Conservation (phyloP, 2,329 filamentous ascomycete species). For the Fusarium tanahbumbuense region DNA sequence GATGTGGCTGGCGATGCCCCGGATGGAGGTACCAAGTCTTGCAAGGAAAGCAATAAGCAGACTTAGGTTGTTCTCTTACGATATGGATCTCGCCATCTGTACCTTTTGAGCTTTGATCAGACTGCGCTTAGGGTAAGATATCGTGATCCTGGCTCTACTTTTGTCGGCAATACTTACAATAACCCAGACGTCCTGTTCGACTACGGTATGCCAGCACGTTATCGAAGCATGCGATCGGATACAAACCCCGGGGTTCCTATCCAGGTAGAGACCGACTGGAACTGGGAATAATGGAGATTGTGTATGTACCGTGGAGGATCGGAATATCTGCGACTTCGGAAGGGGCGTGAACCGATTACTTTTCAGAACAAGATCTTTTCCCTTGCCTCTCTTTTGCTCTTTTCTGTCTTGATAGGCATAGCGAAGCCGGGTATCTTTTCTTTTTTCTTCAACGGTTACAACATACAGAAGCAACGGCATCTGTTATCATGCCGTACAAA, state of each 20-base stretch:
- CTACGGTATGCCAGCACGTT: background rate
- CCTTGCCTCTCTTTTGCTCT: background rate
- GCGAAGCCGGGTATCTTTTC: background rate
- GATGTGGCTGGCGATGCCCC: background rate
- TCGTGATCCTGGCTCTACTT: background rate
- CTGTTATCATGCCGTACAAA: background rate
- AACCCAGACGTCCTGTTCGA: background rate
- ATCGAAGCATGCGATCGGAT: slow-evolving; percentile 1
- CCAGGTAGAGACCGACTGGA: background rate
- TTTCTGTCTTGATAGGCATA: background rate
- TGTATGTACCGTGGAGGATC: background rate
- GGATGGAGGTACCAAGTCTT: background rate
- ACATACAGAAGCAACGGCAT: background rate
- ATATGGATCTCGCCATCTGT: slow-evolving; percentile 2
- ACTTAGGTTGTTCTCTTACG: background rate
- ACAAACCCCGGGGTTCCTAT: background rate
- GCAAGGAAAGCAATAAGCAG: slow-evolving; percentile 8
- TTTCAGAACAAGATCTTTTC: background rate
- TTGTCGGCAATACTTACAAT: background rate
- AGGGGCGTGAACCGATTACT: background rate
- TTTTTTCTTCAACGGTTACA: background rate
- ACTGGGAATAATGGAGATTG: background rate
- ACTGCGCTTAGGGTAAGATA: background rate
- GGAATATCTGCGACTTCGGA: background rate
- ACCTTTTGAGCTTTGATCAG: background rate